Percentiles rank a stretch among this genome's conserved stretches.
phyloP scores from a whole-genome alignment of 257 asterid species.

The Solanum etuberosum region DNA sequence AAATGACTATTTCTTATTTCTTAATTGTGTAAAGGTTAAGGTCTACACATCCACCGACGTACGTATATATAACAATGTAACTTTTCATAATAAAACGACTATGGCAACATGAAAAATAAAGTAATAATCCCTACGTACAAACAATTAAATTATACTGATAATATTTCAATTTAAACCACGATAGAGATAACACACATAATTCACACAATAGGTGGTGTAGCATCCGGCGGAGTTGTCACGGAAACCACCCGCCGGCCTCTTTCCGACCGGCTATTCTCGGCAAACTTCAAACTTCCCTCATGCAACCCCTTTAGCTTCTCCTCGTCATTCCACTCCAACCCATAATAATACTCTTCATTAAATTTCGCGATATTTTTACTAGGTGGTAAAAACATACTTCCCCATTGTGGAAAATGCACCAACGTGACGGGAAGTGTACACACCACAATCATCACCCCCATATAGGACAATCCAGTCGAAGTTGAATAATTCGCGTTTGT shows the following conservation, averaged over 20 bases:
- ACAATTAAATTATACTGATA: not conserved
- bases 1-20: not conserved
- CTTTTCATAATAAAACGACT: not conserved
- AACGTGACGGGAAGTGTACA: constrained; percentile 34
- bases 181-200: not conserved
- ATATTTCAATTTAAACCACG: no score
- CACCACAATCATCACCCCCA: constrained; percentile 45
- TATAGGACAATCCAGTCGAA: constrained; percentile 24
- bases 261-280: constrained; percentile 48
- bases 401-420: constrained; percentile 66
- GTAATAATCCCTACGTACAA: not conserved
- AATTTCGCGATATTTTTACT: constrained; percentile 4
- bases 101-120: no score
- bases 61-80: not conserved
- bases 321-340: constrained; percentile 34
- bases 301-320: constrained; percentile 39
- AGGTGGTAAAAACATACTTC: constrained; percentile 46
- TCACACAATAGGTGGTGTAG: not conserved
- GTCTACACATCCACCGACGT: not conserved
- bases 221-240: constrained; percentile 4
- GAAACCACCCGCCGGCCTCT: constrained; percentile 28
- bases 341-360: constrained; percentile 38
- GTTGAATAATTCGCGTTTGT: constrained; percentile 33
- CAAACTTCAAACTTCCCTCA: constrained; percentile 36
- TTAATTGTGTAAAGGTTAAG: not conserved